phyloP scores from a whole-genome alignment of 345 rosid species.

The Rhizophora mangle region DNA sequence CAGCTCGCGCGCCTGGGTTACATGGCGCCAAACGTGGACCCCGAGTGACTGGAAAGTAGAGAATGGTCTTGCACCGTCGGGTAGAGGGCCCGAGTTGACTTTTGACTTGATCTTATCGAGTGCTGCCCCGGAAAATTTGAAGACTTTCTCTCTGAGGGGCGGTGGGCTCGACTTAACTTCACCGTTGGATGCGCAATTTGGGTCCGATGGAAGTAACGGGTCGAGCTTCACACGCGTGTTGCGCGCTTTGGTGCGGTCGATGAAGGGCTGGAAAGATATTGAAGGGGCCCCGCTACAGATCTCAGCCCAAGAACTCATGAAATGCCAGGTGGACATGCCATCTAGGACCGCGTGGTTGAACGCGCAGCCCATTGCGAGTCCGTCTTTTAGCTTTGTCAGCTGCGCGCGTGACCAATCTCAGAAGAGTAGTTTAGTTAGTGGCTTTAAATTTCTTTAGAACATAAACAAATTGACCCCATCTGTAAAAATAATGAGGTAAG shows the following conservation, averaged over 20 bases:
- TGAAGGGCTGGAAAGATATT: slow-evolving; percentile 52
- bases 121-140: slow-evolving; percentile 69
- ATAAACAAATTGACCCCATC: too few species aligned
- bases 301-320: slow-evolving; percentile 91
- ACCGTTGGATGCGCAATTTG: slow-evolving; percentile 37
- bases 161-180: slow-evolving; percentile 25
- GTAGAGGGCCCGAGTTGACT: slow-evolving; percentile 45
- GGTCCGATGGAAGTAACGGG: slow-evolving; percentile 41
- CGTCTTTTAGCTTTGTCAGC: slow-evolving; percentile 84
- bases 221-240: slow-evolving; percentile 78
- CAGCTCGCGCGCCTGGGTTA: slow-evolving; percentile 65
- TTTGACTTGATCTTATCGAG: slow-evolving; percentile 65
- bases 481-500: too few species aligned
- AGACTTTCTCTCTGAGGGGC: slow-evolving; percentile 57
- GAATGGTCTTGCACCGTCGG: slow-evolving; percentile 63
- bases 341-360: slow-evolving; percentile 91
- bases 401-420: slow-evolving; percentile 18
- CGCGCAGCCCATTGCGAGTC: slow-evolving; percentile 86
- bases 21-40: slow-evolving; percentile 90
- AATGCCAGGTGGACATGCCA: slow-evolving; percentile 94
- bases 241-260: slow-evolving; percentile 74
- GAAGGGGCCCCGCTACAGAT: slow-evolving; percentile 48
- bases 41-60: slow-evolving; percentile 85
- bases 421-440: neutral
- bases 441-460: neutral